Evolutionary conservation across 805 yeast species (phyloP).

Genomic region (Ogataea pignaliae): DNA sequence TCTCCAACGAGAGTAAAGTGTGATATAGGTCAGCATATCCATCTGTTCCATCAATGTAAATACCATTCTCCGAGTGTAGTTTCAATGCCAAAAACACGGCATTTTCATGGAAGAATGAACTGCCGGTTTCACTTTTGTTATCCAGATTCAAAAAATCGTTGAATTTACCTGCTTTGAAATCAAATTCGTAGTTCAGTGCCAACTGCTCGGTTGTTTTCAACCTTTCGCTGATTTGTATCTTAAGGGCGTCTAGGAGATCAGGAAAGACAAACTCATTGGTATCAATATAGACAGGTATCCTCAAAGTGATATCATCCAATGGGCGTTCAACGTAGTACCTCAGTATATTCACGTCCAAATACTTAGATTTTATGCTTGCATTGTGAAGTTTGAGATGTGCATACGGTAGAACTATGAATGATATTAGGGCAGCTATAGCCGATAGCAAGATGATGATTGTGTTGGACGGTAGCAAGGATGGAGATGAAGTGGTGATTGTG

Average conservation of each 20-base stretch:
- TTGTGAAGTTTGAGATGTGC: slow-evolving; percentile 2
- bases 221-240: slow-evolving; percentile 41
- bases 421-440: too few relatives aligned
- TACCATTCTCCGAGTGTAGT: slow-evolving; percentile 21
- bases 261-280: slow-evolving; percentile 47
- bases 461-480: too few relatives aligned
- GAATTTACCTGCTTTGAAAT: slow-evolving; percentile 13
- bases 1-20: slow-evolving; percentile 33
- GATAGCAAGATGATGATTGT: too few relatives aligned
- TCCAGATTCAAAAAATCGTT: slow-evolving; percentile 4
- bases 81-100: slow-evolving; percentile 17
- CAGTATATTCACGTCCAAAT: slow-evolving; percentile 13
- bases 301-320: slow-evolving; percentile 38
- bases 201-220: slow-evolving; percentile 25
- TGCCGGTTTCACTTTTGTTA: not conserved
- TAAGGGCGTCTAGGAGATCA: slow-evolving; percentile 57
- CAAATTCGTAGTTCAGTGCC: slow-evolving; percentile 17
- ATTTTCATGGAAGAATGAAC: slow-evolving; percentile 8
- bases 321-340: slow-evolving; percentile 29
- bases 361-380: not conserved
- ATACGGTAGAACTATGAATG: too few relatives aligned
- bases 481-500: too few relatives aligned
- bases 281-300: slow-evolving; percentile 39
- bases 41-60: slow-evolving; percentile 23
- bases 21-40: slow-evolving; percentile 31